These are phyloP conservation scores for Phoenix dactylifera DNA, from an alignment of 176 grass and related monocot genomes.

Conservation along the genomic window DNA sequence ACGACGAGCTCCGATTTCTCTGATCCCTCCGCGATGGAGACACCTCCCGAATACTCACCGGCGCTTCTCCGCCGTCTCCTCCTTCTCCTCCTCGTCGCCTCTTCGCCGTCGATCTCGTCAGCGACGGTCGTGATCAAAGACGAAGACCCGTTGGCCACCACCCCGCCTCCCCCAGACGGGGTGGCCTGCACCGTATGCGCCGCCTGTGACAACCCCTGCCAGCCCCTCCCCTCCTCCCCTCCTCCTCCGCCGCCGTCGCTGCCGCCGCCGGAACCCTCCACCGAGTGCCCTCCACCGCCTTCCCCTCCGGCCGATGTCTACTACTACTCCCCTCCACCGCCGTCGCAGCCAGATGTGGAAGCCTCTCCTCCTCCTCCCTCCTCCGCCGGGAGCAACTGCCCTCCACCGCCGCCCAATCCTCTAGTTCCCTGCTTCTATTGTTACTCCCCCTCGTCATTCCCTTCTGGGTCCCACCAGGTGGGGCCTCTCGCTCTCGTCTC, in stretches of 20 bases:
- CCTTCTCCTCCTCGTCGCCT: no score
- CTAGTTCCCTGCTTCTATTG: conserved; percentile 93
- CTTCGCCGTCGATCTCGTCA: no score
- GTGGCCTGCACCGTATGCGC: no score
- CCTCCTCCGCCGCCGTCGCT: conserved; percentile 27
- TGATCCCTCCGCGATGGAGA: no score
- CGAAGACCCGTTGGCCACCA: no score
- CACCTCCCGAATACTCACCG: no score
- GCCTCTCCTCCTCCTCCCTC: conserved; percentile 26
- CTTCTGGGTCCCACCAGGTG: not conserved
- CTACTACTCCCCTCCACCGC: conserved; percentile 42
- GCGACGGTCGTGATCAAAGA: no score
- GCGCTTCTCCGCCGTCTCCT: no score
- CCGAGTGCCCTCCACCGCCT: no score
- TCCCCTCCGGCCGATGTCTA: not conserved
- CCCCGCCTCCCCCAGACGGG: no score
- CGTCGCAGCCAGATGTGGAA: not conserved
- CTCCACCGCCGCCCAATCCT: conserved; percentile 69
- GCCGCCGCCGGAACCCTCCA: conserved; percentile 2
- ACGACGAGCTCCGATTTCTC: no score
- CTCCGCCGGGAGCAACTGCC: conserved; percentile 16
- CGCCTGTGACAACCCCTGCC: conserved; percentile 74
- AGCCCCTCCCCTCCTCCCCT: conserved; percentile 49
- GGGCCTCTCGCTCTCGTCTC: not conserved
- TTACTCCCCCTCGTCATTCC: conserved; percentile 47